Percentiles rank a stretch among this genome's conserved stretches.
phyloP scores from a whole-genome alignment of 2,329 filamentous ascomycete species.

The Penicillium sclerotiorum region DNA sequence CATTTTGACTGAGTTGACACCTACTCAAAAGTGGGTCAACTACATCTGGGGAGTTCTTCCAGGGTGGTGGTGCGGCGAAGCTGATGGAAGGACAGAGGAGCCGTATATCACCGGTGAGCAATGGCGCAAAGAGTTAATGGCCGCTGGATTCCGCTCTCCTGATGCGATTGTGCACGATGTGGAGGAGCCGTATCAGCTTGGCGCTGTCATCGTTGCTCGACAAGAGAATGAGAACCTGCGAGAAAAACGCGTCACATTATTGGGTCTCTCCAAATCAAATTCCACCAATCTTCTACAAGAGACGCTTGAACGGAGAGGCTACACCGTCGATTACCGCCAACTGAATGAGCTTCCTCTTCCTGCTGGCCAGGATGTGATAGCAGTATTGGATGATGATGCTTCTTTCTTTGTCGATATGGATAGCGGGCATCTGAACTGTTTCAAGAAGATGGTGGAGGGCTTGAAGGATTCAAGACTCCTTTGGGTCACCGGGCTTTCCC shows the following conservation, averaged over 20 bases:
- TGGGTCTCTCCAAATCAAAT: not conserved
- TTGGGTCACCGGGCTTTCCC: constrained; percentile 31
- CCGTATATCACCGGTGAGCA: constrained; percentile 20
- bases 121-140: constrained; percentile 22
- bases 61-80: constrained; percentile 43
- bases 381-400: constrained; percentile 12
- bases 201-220: constrained; percentile 11
- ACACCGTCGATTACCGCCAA: not conserved
- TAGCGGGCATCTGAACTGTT: not conserved
- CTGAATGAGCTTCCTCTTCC: constrained; percentile 5
- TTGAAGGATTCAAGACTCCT: constrained; percentile 16
- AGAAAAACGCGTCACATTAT: not conserved
- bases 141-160: constrained; percentile 19
- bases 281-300: not conserved
- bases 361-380: constrained; percentile 13
- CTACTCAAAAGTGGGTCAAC: constrained; percentile 12
- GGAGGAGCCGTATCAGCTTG: constrained; percentile 10
- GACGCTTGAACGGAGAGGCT: not conserved
- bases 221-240: not conserved
- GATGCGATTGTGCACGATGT: constrained; percentile 12
- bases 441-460: constrained; percentile 7
- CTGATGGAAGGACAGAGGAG: constrained; percentile 18
- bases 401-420: constrained; percentile 17
- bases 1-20: constrained; percentile 46
- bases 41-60: constrained; percentile 38